These are phyloP conservation scores for Neonectria faginata DNA, from an alignment of 2,329 filamentous ascomycete genomes.

Conservation along the genomic window DNA sequence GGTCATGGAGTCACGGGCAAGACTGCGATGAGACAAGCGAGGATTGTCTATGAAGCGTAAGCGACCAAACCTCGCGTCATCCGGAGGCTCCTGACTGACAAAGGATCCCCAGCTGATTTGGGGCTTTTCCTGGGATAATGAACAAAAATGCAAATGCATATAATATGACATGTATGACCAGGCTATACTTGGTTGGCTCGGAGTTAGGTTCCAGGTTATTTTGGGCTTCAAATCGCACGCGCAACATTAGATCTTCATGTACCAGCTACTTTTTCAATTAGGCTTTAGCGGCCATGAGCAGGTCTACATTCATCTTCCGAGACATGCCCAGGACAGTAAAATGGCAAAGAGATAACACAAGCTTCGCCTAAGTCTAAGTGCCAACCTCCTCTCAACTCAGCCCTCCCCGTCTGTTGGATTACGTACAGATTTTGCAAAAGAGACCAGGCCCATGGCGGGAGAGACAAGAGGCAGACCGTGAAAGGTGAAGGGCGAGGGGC, in stretches of 20 bases:
- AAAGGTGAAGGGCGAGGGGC: neutral
- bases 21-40: neutral
- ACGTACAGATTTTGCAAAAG: slow-evolving; percentile 24
- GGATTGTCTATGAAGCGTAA: slow-evolving; percentile 23
- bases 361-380: slow-evolving; percentile 33
- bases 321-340: slow-evolving; percentile 41
- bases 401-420: slow-evolving; percentile 19
- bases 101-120: slow-evolving; percentile 12
- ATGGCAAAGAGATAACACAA: slow-evolving; percentile 33
- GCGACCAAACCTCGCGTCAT: slow-evolving; percentile 23
- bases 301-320: slow-evolving; percentile 37
- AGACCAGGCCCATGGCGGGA: slow-evolving; percentile 17
- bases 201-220: slow-evolving; percentile 18
- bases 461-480: slow-evolving; percentile 5
- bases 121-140: slow-evolving; percentile 15
- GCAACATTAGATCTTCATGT: neutral
- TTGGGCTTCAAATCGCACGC: slow-evolving; percentile 13
- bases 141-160: slow-evolving; percentile 23
- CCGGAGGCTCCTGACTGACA: slow-evolving; percentile 25
- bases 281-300: slow-evolving; percentile 35
- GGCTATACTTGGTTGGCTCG: slow-evolving; percentile 17
- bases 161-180: slow-evolving; percentile 8
- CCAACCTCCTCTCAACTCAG: slow-evolving; percentile 21
- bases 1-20: neutral
- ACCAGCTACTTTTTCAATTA: slow-evolving; percentile 23